Evolutionary conservation across 306 rosid species (phyloP), one percentile per base, ranked within the genome.

Genomic region (Castanea crenata): DNA sequence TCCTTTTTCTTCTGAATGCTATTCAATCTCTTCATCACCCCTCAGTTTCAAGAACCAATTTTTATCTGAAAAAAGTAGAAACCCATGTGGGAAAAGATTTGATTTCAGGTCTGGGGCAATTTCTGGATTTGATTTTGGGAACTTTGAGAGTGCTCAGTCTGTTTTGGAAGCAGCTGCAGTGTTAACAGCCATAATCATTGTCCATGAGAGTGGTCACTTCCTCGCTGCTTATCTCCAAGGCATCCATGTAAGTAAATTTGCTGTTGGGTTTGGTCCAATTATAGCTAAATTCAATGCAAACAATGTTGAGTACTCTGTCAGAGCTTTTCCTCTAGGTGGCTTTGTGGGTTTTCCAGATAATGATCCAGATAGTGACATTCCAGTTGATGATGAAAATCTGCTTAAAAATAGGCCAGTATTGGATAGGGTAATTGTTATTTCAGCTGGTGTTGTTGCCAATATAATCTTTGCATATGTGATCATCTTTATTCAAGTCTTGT

Each of bases 331-430:
- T 70, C 87, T 96, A 10, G 99, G 99, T 72, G 99, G 99, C 11
- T 96, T 96, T 87, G 98, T 93, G 78, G 99, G 98, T 67, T 96
- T 96, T 78, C 99, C 98, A 74, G 99, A 93, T 91, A 93, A 96
- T 89, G 99, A 93, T 84, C 98, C 98, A 5, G 90, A 96, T 3
- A 96, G 98, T 79, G 93, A 85, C 78, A 96, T 96, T 81, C 99
- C 96, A 46, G 87, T 82, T 46, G 97, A 93, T 78, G 98, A 96
- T 79, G 83, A 84, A 19, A 93, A 96, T 71, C 79, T 96, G 92
- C 90, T 96, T 20, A 96, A 96, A 86, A 96, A 96, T 51, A 96
- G 99, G 77, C 99, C 99, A 38, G 87, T 96, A 52, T 73, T 96
- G 82, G 99, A 96, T 86, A 93, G 99, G 80, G 80, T 85, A 1